phyloP scores from a whole-genome alignment of 805 yeast genomes.

The Candida namnaoensis region DNA sequence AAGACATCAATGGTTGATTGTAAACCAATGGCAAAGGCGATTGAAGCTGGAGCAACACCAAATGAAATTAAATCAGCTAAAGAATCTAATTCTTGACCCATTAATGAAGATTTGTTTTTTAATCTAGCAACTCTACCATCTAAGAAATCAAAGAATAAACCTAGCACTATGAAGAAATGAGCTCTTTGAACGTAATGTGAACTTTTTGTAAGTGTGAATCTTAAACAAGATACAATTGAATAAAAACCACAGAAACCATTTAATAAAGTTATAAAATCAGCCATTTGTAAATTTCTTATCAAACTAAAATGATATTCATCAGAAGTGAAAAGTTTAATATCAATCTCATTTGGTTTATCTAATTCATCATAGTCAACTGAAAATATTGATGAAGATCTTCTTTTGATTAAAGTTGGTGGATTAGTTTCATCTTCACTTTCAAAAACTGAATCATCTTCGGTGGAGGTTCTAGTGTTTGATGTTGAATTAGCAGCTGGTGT shows the following conservation, averaged over 20 bases:
- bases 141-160: constrained; percentile 90
- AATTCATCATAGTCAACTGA: constrained; percentile 40
- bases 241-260: constrained; percentile 94
- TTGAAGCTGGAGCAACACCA: constrained; percentile 91
- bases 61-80: constrained; percentile 92
- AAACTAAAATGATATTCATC: constrained; percentile 84
- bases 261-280: constrained; percentile 90
- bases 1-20: constrained; percentile 77
- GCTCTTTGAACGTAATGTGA: constrained; percentile 78
- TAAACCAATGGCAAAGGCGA: constrained; percentile 88
- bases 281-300: constrained; percentile 84
- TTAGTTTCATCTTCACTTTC: constrained; percentile 9
- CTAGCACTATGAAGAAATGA: constrained; percentile 80
- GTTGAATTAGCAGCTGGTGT: neutral
- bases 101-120: constrained; percentile 81
- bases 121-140: constrained; percentile 97
- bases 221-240: constrained; percentile 76
- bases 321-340: constrained; percentile 69
- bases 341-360: constrained; percentile 71
- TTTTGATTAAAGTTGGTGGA: constrained; percentile 28
- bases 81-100: constrained; percentile 97
- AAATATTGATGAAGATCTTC: constrained; percentile 50
- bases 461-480: constrained; percentile 2
- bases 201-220: constrained; percentile 66
- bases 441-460: constrained; percentile 3